Conservation (phyloP, 148 eudicot species). For the Fagopyrum homotropicum region DNA sequence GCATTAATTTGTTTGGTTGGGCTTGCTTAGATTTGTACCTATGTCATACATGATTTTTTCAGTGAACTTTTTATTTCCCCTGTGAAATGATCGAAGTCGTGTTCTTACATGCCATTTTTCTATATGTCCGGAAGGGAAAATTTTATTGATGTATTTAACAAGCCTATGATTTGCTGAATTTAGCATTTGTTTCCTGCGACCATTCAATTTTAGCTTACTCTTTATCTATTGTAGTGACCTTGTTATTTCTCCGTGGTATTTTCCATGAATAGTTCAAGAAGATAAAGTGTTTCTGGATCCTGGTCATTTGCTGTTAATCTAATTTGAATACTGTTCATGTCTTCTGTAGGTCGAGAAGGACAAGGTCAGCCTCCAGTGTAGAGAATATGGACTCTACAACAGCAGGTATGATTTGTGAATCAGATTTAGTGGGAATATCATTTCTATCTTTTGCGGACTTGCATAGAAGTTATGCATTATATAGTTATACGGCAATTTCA, state of each 20-base stretch:
- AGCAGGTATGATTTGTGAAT: slow-evolving; percentile 43
- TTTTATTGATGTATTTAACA: neutral
- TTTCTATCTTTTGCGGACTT: neutral
- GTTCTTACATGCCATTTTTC: neutral
- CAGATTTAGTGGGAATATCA: neutral
- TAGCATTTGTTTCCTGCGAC: neutral
- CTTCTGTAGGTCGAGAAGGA: slow-evolving; percentile 71
- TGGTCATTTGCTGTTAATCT: slow-evolving; percentile 3
- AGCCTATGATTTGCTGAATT: neutral
- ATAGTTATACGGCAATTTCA: neutral
- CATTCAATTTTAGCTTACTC: neutral
- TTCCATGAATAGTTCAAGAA: neutral
- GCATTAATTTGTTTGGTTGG: neutral
- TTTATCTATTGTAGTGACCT: slow-evolving; percentile 4
- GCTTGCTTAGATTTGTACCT: neutral
- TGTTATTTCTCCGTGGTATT: slow-evolving; percentile 3
- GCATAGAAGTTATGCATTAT: neutral
- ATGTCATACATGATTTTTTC: neutral
- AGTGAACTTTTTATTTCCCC: neutral
- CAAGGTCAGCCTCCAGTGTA: slow-evolving; percentile 54
- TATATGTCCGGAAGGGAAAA: neutral
- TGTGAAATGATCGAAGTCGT: neutral
- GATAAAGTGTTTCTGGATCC: neutral
- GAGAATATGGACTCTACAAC: slow-evolving; percentile 66
- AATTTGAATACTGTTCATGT: neutral